Percentiles rank a stretch among this genome's conserved stretches.
phyloP scores from a whole-genome alignment of 768 basidiomycete genomes.

The Trametes maxima region DNA sequence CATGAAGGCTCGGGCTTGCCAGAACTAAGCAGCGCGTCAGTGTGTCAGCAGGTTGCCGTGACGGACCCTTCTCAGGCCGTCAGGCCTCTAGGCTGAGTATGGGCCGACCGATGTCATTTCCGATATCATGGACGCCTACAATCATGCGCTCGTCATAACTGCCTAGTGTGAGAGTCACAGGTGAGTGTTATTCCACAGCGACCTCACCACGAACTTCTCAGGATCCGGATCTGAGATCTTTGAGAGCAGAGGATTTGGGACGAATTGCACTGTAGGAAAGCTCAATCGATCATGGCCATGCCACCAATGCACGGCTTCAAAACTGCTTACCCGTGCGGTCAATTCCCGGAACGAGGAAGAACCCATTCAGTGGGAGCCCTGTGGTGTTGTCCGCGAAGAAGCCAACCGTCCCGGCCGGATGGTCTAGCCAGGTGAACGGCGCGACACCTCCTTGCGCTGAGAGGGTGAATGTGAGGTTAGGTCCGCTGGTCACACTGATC shows the following conservation, averaged over 20 bases:
- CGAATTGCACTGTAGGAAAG: constrained; percentile 64
- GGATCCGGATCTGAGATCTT: constrained; percentile 24
- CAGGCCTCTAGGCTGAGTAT: no score
- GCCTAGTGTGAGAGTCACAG: neutral
- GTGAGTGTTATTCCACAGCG: constrained; percentile 2
- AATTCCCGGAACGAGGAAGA: constrained; percentile 56
- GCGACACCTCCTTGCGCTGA: constrained; percentile 58
- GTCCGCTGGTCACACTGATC: constrained; percentile 38
- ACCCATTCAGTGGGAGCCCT: constrained; percentile 49
- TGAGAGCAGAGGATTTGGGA: constrained; percentile 99
- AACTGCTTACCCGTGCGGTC: constrained; percentile 58
- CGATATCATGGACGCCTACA: no score
- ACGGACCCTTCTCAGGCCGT: no score
- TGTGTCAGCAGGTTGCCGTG: no score
- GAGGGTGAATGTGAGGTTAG: constrained; percentile 49
- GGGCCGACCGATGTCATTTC: no score
- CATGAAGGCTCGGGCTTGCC: no score
- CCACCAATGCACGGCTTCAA: constrained; percentile 56
- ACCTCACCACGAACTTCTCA: constrained; percentile 10
- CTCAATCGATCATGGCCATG: constrained; percentile 51
- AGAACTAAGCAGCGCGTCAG: no score
- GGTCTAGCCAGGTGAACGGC: constrained; percentile 62
- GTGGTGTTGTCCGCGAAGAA: constrained; percentile 50
- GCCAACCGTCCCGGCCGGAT: constrained; percentile 56
- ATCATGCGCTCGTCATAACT: neutral